Evolutionary conservation across 139 green algal genomes (phyloP).

Genomic region (Auxenochlorella pyrenoidosa): DNA sequence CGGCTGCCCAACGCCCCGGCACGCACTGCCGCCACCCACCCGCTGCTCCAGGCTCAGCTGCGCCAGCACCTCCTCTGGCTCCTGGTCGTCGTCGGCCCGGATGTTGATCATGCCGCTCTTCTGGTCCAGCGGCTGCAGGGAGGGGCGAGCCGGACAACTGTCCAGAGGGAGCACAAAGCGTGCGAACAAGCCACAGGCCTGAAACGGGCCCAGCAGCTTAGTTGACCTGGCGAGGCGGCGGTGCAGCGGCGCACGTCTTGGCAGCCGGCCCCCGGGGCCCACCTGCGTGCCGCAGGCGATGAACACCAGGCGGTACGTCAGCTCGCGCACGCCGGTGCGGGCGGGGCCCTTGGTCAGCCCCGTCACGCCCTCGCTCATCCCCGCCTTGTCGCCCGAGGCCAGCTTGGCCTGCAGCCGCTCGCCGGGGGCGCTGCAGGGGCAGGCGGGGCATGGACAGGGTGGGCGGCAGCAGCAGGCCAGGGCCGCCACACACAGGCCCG

Average conservation of each 20-base stretch:
- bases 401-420: constrained; percentile 55
- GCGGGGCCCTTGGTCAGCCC: constrained; percentile 70
- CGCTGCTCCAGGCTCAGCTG: constrained; percentile 64
- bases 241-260: too few species aligned
- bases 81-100: constrained; percentile 68
- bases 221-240: too few species aligned
- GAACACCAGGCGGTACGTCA: constrained; percentile 95
- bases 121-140: constrained; percentile 50
- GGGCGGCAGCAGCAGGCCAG: too few species aligned
- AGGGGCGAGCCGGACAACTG: too few species aligned
- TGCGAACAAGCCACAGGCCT: too few species aligned
- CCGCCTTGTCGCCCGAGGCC: constrained; percentile 29
- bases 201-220: too few species aligned
- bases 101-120: constrained; percentile 84
- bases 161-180: too few species aligned
- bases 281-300: constrained; percentile 80
- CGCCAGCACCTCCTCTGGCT: constrained; percentile 69
- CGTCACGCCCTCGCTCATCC: constrained; percentile 63
- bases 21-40: constrained; percentile 3
- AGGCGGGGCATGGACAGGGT: neutral
- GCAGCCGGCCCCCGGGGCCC: too few species aligned
- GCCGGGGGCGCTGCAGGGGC: constrained; percentile 50
- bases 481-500: too few species aligned
- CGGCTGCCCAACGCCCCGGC: neutral
- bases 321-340: constrained; percentile 83